phyloP scores from a whole-genome alignment of 176 grass and related monocot genomes.

The Oryza coarctata region DNA sequence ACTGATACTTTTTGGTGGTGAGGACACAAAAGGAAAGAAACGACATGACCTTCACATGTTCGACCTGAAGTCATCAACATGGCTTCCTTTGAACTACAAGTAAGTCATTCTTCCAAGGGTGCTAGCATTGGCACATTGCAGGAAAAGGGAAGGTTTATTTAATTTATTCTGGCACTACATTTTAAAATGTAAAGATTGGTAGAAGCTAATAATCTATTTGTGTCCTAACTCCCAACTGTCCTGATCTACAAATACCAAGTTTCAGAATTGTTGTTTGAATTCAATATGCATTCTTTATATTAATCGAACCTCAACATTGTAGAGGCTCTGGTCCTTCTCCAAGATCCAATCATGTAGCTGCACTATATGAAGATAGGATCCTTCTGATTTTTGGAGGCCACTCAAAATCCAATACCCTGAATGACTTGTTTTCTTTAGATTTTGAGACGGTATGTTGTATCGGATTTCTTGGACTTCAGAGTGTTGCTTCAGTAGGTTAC shows the following conservation, averaged over 20 bases:
- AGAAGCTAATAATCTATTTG: background rate
- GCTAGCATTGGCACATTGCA: background rate
- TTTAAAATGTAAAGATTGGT: background rate
- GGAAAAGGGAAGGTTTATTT: background rate
- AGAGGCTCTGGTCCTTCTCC: constrained; percentile 91
- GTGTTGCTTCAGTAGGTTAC: background rate
- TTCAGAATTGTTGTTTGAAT: background rate
- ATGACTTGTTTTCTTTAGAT: constrained; percentile 88
- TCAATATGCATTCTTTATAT: constrained; percentile 13
- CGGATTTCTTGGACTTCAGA: constrained; percentile 7
- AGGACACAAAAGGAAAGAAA: constrained; percentile 89
- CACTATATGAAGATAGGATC: constrained; percentile 77
- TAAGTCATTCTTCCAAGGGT: constrained; percentile 31
- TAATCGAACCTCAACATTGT: constrained; percentile 31
- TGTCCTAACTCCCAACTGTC: constrained; percentile 10
- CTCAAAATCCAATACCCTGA: constrained; percentile 93
- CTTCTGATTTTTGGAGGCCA: constrained; percentile 91
- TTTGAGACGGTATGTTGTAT: constrained; percentile 88
- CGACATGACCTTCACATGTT: constrained; percentile 95
- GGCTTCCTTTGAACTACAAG: constrained; percentile 99
- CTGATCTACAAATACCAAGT: background rate
- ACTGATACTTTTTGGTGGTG: constrained; percentile 92
- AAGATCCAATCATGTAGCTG: constrained; percentile 80
- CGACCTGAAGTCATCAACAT: constrained; percentile 84
- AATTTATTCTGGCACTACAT: background rate